These are phyloP conservation scores for Gloeopeniophorella convolvens DNA, from an alignment of 768 basidiomycete species.

Conservation along the genomic window DNA sequence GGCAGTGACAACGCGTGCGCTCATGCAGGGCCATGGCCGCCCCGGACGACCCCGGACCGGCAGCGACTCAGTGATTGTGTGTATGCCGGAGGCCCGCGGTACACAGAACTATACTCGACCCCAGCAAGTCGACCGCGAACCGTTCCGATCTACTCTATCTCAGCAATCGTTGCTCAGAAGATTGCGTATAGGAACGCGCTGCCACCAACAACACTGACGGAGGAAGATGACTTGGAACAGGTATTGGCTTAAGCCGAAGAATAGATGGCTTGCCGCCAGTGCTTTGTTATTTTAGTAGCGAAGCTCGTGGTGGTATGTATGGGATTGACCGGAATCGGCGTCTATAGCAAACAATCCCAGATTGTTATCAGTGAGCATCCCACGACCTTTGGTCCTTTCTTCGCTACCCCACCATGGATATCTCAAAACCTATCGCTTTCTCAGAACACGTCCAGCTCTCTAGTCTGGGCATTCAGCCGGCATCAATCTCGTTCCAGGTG, in stretches of 20 bases:
- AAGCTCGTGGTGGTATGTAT: background rate
- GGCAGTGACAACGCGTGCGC: too few species aligned
- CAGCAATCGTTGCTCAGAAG: conserved; percentile 70
- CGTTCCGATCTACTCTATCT: too few species aligned
- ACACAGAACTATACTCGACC: too few species aligned
- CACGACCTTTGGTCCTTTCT: too few species aligned
- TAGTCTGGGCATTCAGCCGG: conserved; percentile 90
- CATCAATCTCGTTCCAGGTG: conserved; percentile 96
- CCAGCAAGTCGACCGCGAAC: too few species aligned
- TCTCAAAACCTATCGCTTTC: conserved; percentile 72
- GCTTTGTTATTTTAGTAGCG: background rate
- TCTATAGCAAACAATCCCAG: conserved; percentile 9
- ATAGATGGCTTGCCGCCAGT: conserved; percentile 23
- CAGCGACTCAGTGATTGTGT: too few species aligned
- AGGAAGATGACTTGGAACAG: conserved; percentile 64
- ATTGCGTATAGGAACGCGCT: conserved; percentile 61
- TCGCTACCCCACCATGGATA: conserved; percentile 26
- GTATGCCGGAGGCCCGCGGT: too few species aligned
- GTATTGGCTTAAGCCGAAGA: conserved; percentile 61
- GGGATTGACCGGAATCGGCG: too few species aligned
- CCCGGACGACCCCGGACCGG: too few species aligned
- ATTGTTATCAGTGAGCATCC: background rate
- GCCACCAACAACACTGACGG: conserved; percentile 41
- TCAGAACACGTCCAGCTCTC: conserved; percentile 92
- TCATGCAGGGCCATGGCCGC: too few species aligned